Base-by-base conservation (phyloP, 495 filamentous ascomycete genomes). In the Rhizodiscina lignyota region DNA sequence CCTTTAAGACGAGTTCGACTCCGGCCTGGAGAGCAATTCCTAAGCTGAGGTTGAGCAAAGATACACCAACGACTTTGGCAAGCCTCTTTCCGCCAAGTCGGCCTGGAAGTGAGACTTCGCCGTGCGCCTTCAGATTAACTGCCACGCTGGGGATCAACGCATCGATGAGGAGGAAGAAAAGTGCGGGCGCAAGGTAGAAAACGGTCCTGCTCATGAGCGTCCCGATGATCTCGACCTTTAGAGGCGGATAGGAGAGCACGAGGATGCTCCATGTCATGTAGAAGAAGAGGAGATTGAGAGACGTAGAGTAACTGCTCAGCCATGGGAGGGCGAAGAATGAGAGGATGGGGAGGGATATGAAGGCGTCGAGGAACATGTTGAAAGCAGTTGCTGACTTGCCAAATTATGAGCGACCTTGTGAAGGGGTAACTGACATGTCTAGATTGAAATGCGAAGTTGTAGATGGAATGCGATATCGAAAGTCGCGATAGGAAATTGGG, bases 211-310 rank as follows among this genome's bases (percentile, higher is more conserved):
- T 57, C 3, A 65, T 66, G 5, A 78, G 44, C 1, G 74, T 79
- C 21, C 73, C 79, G 21, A 78, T 51, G 2, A 92, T 43, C 53
- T 93, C 83, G 40, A 94, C 71, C 37, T 72, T 71, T 22, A 89
- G 60, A 0, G 81, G 75, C 0, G 74, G 58, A 43, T 91, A 79
- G 22, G 77, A 79, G 13, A 84, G 59, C 2, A 89, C 70, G 6
- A 94, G 66, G 0, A 83, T 87, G 5, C 72, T 71, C 86, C 86
- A 94, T 52, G 81, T 87, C 54, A 75, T 71, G 53, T 83, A 87
- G 59, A 94, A 93, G 59, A 92, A 87, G 32, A 92, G 51, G 13
- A 92, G 49, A 50, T 92, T 94, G 38, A 93, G 60, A 10, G 71
- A 82, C 2, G 83, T 85, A 30, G 73, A 75, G 57, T 76, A 85